Evolutionary conservation across 2,329 filamentous ascomycete species (phyloP).

Genomic region (Graphium sp.): DNA sequence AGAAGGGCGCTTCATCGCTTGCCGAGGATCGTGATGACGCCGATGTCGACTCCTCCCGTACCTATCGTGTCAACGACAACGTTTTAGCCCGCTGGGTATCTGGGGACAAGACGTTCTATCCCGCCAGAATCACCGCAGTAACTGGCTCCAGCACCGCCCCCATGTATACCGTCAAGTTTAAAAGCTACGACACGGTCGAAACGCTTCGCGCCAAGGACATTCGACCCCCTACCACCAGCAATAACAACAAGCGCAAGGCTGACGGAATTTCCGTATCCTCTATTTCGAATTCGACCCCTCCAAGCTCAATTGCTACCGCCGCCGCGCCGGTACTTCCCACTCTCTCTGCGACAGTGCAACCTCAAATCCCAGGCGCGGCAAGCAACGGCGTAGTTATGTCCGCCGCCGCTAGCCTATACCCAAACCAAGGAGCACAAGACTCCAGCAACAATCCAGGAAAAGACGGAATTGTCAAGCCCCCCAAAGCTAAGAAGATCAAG

Average conservation of each 20-base stretch:
- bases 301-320: constrained; percentile 15
- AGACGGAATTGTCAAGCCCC: too few species aligned
- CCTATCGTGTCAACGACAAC: constrained; percentile 75
- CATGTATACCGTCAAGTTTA: constrained; percentile 90
- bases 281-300: constrained; percentile 8
- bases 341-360: too few species aligned
- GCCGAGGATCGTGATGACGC: constrained; percentile 21
- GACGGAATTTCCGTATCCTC: constrained; percentile 37
- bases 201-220: constrained; percentile 72
- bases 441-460: constrained; percentile 46
- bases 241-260: constrained; percentile 79
- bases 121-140: constrained; percentile 81
- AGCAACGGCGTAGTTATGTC: constrained; percentile 32
- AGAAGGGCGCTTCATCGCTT: constrained; percentile 10
- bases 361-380: constrained; percentile 26
- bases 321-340: constrained; percentile 12
- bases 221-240: constrained; percentile 56
- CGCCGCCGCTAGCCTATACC: constrained; percentile 39
- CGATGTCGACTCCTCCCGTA: constrained; percentile 33
- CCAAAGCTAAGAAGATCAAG: constrained; percentile 77
- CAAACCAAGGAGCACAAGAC: constrained; percentile 37
- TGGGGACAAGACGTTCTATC: constrained; percentile 80
- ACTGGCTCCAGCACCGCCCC: constrained; percentile 83
- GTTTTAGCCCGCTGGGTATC: constrained; percentile 84
- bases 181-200: constrained; percentile 74